phyloP scores from a whole-genome alignment of 2,329 filamentous ascomycete species.

The Neofusicoccum laricinum region DNA sequence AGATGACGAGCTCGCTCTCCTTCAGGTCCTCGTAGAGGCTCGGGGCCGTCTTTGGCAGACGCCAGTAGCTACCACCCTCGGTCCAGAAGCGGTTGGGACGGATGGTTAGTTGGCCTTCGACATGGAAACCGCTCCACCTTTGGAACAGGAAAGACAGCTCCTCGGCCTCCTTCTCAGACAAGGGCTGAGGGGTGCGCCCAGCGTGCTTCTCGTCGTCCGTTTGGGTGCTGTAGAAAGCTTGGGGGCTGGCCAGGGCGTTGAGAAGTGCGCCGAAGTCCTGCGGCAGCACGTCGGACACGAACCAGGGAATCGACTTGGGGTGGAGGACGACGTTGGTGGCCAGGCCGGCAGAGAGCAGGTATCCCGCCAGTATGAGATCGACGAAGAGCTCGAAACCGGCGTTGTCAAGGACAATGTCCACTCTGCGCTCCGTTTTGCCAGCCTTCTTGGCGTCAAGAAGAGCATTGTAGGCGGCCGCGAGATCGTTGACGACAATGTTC shows the following conservation, averaged over 20 bases:
- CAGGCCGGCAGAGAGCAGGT: conserved; percentile 77
- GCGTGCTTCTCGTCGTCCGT: conserved; percentile 61
- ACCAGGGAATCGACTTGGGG: conserved; percentile 96
- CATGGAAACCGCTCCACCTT: conserved; percentile 76
- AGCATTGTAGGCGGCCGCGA: conserved; percentile 67
- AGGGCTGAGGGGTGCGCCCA: conserved; percentile 56
- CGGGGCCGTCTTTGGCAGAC: conserved; percentile 67
- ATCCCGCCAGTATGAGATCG: conserved; percentile 87
- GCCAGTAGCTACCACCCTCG: conserved; percentile 81
- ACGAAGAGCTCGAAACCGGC: conserved; percentile 97
- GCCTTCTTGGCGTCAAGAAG: conserved; percentile 64
- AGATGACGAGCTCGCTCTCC: conserved; percentile 81
- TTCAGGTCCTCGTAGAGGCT: conserved; percentile 74
- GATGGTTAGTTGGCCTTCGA: conserved; percentile 78
- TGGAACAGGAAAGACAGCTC: conserved; percentile 75
- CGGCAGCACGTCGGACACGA: conserved; percentile 91
- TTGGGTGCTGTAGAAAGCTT: conserved; percentile 72
- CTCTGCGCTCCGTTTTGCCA: conserved; percentile 64
- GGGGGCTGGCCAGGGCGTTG: conserved; percentile 72
- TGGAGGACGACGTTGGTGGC: conserved; percentile 86
- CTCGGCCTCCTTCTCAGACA: conserved; percentile 65
- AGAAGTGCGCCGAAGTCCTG: conserved; percentile 82
- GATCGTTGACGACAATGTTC: conserved; percentile 89
- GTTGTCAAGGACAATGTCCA: conserved; percentile 96
- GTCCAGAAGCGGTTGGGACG: conserved; percentile 93